Conservation (phyloP, 345 rosid species). For the Cardamine chenopodiifolia region DNA sequence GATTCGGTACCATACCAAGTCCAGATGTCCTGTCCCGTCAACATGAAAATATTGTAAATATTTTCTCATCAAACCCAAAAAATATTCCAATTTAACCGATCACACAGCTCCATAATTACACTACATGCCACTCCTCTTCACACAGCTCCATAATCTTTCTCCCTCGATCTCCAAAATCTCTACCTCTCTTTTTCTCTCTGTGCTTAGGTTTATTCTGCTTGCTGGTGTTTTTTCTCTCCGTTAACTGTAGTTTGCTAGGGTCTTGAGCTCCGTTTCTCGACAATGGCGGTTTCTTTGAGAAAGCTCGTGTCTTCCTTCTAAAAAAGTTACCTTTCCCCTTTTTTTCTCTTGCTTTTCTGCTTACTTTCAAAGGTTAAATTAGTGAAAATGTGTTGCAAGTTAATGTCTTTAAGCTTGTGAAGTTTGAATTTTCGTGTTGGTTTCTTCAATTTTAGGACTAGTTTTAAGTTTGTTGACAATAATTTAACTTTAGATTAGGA, state of each 20-base stretch:
- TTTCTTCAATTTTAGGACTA: constrained; percentile 27
- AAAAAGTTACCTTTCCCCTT: constrained; percentile 15
- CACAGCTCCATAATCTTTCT: constrained; percentile 31
- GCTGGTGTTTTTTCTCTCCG: constrained; percentile 30
- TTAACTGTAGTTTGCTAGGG: constrained; percentile 4
- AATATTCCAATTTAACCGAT: constrained; percentile 33
- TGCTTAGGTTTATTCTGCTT: constrained; percentile 15
- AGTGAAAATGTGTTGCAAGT: constrained; percentile 29
- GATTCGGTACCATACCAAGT: constrained; percentile 15
- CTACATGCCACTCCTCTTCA: constrained; percentile 40
- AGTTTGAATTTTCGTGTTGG: constrained; percentile 40
- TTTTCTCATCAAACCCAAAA: constrained; percentile 32
- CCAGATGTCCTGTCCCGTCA: constrained; percentile 35
- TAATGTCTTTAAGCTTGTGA: constrained; percentile 19
- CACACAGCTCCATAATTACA: constrained; percentile 33
- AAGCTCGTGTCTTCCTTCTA: constrained; percentile 35
- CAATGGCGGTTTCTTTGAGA: constrained; percentile 42
- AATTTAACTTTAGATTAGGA: constrained; percentile 38
- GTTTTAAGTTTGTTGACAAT: constrained; percentile 8
- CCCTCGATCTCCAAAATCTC: constrained; percentile 35
- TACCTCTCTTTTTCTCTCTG: constrained; percentile 16
- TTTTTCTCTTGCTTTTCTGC: background rate
- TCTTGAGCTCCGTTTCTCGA: constrained; percentile 39
- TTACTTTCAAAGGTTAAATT: constrained; percentile 30
- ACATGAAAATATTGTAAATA: background rate